These are phyloP conservation scores for Stephanocyclus meneghinianus DNA, from an alignment of 352 stramenopile genomes.

Conservation along the genomic window DNA sequence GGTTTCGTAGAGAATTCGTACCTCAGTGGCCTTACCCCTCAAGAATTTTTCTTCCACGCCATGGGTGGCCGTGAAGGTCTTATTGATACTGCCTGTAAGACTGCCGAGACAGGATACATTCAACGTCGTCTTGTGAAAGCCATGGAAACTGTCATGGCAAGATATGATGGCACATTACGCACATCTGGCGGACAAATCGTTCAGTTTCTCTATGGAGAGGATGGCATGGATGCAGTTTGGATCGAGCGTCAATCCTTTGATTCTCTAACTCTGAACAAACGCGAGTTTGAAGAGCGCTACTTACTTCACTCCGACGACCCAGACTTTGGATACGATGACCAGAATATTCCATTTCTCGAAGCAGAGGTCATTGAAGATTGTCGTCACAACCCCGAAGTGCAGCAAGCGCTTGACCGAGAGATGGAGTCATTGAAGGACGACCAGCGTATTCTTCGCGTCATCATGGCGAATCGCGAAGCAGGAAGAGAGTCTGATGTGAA, in stretches of 20 bases:
- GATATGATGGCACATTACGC: slow-evolving; percentile 98
- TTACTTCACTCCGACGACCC: slow-evolving; percentile 90
- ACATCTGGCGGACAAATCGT: slow-evolving; percentile 89
- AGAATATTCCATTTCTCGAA: slow-evolving; percentile 79
- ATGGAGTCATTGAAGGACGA: slow-evolving; percentile 92
- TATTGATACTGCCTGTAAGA: slow-evolving; percentile 99
- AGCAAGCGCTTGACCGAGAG: slow-evolving; percentile 92
- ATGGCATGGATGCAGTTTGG: slow-evolving; percentile 99
- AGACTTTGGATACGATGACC: slow-evolving; percentile 87
- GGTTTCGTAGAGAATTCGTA: slow-evolving; percentile 99
- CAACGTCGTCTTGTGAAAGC: slow-evolving; percentile 99
- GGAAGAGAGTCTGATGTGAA: slow-evolving; percentile 89
- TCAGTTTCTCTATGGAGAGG: slow-evolving; percentile 95
- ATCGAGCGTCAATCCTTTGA: slow-evolving; percentile 95
- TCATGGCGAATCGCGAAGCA: slow-evolving; percentile 93
- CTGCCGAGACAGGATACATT: slow-evolving; percentile 98
- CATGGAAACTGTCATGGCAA: slow-evolving; percentile 98
- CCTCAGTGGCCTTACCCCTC: slow-evolving; percentile 86
- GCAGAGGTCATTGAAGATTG: slow-evolving; percentile 86
- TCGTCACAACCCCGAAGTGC: slow-evolving; percentile 89
- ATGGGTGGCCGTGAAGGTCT: slow-evolving; percentile 98
- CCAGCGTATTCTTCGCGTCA: slow-evolving; percentile 90
- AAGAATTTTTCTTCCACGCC: slow-evolving; percentile 99
- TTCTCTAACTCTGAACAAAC: slow-evolving; percentile 87
- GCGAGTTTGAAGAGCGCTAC: slow-evolving; percentile 92